Conservation (phyloP, 345 rosid species). For the Arabidopsis arenosa region DNA sequence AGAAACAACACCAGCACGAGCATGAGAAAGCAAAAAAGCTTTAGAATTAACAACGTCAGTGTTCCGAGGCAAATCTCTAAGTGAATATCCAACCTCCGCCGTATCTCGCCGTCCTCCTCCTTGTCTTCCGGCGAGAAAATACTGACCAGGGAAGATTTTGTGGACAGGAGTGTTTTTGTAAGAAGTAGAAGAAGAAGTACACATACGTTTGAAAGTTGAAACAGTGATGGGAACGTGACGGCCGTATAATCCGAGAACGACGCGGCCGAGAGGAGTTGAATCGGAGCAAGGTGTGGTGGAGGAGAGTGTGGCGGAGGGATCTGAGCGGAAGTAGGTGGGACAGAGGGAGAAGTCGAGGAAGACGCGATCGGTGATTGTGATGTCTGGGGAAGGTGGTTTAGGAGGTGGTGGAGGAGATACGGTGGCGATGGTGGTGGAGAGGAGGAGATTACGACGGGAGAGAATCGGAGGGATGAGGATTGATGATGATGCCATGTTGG, state of each 20-base stretch:
- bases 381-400: slow-evolving; percentile 49
- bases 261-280: slow-evolving; percentile 71
- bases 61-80: slow-evolving; percentile 57
- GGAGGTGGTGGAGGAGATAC: slow-evolving; percentile 51
- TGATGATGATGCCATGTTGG: slow-evolving; percentile 49
- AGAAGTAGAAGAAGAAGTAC: slow-evolving; percentile 59
- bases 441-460: slow-evolving; percentile 52
- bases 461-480: slow-evolving; percentile 36
- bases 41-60: slow-evolving; percentile 71
- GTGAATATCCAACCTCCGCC: slow-evolving; percentile 60
- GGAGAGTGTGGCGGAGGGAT: slow-evolving; percentile 53
- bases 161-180: slow-evolving; percentile 82
- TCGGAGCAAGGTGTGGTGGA: slow-evolving; percentile 62
- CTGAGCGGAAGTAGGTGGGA: slow-evolving; percentile 68
- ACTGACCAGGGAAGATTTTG: slow-evolving; percentile 81
- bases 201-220: slow-evolving; percentile 83
- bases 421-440: slow-evolving; percentile 49
- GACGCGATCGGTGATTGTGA: slow-evolving; percentile 85
- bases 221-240: slow-evolving; percentile 76
- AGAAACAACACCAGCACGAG: slow-evolving; percentile 73
- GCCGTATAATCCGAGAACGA: slow-evolving; percentile 81
- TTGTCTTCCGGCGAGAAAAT: slow-evolving; percentile 80
- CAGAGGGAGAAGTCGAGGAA: slow-evolving; percentile 91
- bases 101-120: slow-evolving; percentile 56
- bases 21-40: slow-evolving; percentile 66